Percentiles rank a stretch among this genome's conserved stretches.
These are phyloP conservation scores for Tricharina praecox DNA, from an alignment of 495 filamentous ascomycete genomes.

Conservation along the genomic window DNA sequence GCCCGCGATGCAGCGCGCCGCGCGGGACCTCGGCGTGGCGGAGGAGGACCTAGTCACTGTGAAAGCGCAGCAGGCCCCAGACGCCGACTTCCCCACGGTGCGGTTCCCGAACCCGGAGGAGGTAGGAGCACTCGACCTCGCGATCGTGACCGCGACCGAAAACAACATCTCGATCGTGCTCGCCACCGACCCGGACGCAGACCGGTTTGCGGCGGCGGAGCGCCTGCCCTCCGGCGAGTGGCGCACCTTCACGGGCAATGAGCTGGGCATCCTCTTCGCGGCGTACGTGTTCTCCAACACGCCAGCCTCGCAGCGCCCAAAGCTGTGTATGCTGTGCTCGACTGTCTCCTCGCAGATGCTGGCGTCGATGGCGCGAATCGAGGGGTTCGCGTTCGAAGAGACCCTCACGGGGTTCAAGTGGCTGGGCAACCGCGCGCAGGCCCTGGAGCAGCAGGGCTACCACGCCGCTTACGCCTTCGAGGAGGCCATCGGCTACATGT, in stretches of 20 bases:
- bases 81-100: constrained; percentile 56
- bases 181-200: constrained; percentile 57
- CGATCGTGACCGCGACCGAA: constrained; percentile 39
- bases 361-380: constrained; percentile 37
- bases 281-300: constrained; percentile 40
- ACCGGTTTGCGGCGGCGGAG: constrained; percentile 52
- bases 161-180: constrained; percentile 37
- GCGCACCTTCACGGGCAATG: constrained; percentile 52
- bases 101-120: constrained; percentile 60
- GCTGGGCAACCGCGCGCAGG: constrained; percentile 31
- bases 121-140: constrained; percentile 47
- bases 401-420: constrained; percentile 65
- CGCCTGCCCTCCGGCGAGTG: constrained; percentile 38
- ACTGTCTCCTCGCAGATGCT: constrained; percentile 55
- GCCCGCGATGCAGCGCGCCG: constrained; percentile 31
- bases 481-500: constrained; percentile 64
- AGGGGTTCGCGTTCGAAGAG: constrained; percentile 43
- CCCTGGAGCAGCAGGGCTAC: constrained; percentile 26
- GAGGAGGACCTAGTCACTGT: constrained; percentile 33
- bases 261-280: constrained; percentile 47
- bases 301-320: constrained; percentile 30
- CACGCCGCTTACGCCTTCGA: constrained; percentile 47
- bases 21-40: constrained; percentile 34
- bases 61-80: constrained; percentile 36
- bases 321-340: constrained; percentile 40